Conservation (phyloP, 2,329 filamentous ascomycete species). For the Dothideomycetes sp. region DNA sequence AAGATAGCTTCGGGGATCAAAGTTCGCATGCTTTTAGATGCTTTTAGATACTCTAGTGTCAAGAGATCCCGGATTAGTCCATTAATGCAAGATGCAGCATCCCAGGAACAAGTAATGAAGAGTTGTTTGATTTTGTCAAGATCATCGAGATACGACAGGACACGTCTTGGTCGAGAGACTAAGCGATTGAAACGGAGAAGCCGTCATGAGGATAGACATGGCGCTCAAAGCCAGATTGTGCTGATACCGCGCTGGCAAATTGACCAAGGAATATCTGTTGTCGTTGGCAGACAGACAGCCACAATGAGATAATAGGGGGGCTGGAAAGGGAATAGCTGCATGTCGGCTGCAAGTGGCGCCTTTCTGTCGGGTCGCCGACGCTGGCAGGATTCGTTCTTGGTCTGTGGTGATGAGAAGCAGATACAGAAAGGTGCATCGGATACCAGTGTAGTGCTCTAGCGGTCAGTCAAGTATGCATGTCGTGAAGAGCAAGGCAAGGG, state of each 20-base stretch:
- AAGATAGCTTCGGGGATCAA: constrained; percentile 9
- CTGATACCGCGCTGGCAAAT: constrained; percentile 2
- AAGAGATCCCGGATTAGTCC: constrained; percentile 3
- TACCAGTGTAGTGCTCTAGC: background rate
- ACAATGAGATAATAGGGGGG: constrained; percentile 7
- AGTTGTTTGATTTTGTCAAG: constrained; percentile 4
- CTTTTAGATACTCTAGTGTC: background rate
- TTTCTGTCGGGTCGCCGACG: too few relatives aligned
- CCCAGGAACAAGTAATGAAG: constrained; percentile 14
- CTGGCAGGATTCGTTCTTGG: too few relatives aligned
- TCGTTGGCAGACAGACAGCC: constrained; percentile 7
- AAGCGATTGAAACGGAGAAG: constrained; percentile 1
- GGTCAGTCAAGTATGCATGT: background rate
- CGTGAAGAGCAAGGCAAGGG: background rate
- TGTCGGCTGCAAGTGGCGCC: constrained; percentile 9
- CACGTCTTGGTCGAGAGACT: background rate
- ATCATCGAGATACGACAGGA: constrained; percentile 11
- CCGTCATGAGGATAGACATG: constrained; percentile 3
- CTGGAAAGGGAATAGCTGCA: constrained; percentile 10
- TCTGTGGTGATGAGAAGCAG: too few relatives aligned
- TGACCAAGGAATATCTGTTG: constrained; percentile 5
- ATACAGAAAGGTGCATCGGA: constrained; percentile 5
- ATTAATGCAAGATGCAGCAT: constrained; percentile 12
- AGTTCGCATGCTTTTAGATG: constrained; percentile 8
- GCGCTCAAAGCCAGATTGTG: background rate